phyloP scores from a whole-genome alignment of 345 rosid species.

The Camelina laxa region DNA sequence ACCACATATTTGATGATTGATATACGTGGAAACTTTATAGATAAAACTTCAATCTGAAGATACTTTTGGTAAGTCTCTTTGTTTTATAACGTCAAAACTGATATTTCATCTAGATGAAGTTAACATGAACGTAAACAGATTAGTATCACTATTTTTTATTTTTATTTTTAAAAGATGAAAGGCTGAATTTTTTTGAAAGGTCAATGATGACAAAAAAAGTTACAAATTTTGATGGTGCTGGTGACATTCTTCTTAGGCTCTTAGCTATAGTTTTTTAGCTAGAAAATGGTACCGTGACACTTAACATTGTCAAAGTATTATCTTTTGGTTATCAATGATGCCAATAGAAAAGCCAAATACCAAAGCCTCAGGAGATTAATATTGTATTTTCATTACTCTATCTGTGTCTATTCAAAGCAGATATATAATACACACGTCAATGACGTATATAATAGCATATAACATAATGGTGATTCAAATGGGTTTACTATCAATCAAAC shows the following conservation, averaged over 20 bases:
- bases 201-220: neutral
- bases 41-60: neutral
- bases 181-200: neutral
- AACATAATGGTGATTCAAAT: too few relatives aligned
- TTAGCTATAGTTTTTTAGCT: neutral
- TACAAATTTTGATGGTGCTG: neutral
- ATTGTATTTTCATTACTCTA: too few relatives aligned
- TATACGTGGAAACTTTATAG: neutral
- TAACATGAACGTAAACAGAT: neutral
- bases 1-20: slow-evolving; percentile 11
- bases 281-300: neutral
- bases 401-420: too few relatives aligned
- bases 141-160: neutral
- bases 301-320: neutral
- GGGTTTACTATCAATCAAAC: too few relatives aligned
- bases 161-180: neutral
- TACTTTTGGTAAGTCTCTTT: neutral
- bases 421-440: too few relatives aligned
- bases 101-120: neutral
- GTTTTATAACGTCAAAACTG: too few relatives aligned
- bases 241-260: neutral
- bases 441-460: too few relatives aligned
- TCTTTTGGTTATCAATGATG: too few relatives aligned
- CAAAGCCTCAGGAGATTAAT: too few relatives aligned
- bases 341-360: too few relatives aligned